Percentiles rank a stretch among this genome's conserved stretches.
phyloP scores from a whole-genome alignment of 768 basidiomycete species.

The Chiua virens region DNA sequence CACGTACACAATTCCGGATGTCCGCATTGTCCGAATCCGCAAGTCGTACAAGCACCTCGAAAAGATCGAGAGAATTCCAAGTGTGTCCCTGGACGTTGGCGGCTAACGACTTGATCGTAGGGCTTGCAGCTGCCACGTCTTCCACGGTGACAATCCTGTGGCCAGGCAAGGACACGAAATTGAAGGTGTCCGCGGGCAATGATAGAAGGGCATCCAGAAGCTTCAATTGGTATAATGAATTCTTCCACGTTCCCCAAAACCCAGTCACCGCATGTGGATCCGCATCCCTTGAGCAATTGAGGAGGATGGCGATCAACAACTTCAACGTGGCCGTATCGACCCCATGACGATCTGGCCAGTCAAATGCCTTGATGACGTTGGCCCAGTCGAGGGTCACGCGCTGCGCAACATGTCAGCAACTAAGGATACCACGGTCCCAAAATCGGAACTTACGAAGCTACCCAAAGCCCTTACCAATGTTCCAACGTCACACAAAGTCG shows the following conservation, averaged over 20 bases:
- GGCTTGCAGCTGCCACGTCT: constrained; percentile 80
- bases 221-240: constrained; percentile 81
- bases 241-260: constrained; percentile 86
- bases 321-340: constrained; percentile 90
- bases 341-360: constrained; percentile 78
- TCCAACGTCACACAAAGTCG: constrained; percentile 70
- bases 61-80: constrained; percentile 93
- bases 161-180: constrained; percentile 85
- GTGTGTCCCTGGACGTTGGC: constrained; percentile 88
- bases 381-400: constrained; percentile 75
- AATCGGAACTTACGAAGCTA: constrained; percentile 60
- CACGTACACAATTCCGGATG: constrained; percentile 73
- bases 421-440: background rate
- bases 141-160: constrained; percentile 84
- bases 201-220: constrained; percentile 88
- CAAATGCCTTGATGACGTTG: constrained; percentile 80
- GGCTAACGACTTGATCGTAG: constrained; percentile 90
- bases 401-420: constrained; percentile 38
- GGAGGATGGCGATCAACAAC: constrained; percentile 82
- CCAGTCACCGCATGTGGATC: constrained; percentile 80
- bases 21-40: constrained; percentile 72
- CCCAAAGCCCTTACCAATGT: constrained; percentile 70
- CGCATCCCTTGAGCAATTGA: constrained; percentile 74
- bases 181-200: constrained; percentile 88
- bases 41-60: constrained; percentile 81